Percentiles rank a stretch among this genome's conserved stretches.
phyloP scores from a whole-genome alignment of 1,284 basidiomycete genomes.

The Pterula multifida region DNA sequence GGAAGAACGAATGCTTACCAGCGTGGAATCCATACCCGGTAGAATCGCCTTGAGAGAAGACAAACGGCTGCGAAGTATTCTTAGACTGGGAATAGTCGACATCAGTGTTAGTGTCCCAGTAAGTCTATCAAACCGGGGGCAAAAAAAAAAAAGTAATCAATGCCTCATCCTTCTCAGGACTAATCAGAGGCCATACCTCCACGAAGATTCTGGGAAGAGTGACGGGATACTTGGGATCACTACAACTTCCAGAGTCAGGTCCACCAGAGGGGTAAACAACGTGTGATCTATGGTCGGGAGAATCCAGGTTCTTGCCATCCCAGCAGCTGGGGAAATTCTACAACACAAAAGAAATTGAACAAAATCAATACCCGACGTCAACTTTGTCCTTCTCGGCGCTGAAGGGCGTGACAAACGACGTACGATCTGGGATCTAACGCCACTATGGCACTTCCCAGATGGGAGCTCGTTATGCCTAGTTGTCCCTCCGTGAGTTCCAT shows the following conservation, averaged over 20 bases:
- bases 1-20: constrained; percentile 16
- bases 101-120: constrained; percentile 25
- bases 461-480: constrained; percentile 15
- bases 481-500: constrained; percentile 11
- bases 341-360: background rate
- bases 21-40: constrained; percentile 42
- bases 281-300: constrained; percentile 29
- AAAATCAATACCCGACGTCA: background rate
- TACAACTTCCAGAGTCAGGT: constrained; percentile 31
- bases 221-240: constrained; percentile 27
- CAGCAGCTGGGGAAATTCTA: constrained; percentile 31
- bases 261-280: constrained; percentile 31
- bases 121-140: constrained; percentile 10
- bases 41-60: constrained; percentile 30
- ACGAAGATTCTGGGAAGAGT: constrained; percentile 32
- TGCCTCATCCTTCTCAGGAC: background rate
- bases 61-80: constrained; percentile 31
- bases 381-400: background rate
- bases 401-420: constrained; percentile 1
- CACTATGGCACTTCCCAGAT: constrained; percentile 21
- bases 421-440: constrained; percentile 30
- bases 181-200: constrained; percentile 20
- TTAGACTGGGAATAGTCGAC: constrained; percentile 22
- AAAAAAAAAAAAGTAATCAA: constrained; percentile 2
- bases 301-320: constrained; percentile 29